Evolutionary conservation across 2,329 filamentous ascomycete genomes (phyloP), one percentile per base, ranked within the genome.

Genomic region (Pleomassaria siparia): DNA sequence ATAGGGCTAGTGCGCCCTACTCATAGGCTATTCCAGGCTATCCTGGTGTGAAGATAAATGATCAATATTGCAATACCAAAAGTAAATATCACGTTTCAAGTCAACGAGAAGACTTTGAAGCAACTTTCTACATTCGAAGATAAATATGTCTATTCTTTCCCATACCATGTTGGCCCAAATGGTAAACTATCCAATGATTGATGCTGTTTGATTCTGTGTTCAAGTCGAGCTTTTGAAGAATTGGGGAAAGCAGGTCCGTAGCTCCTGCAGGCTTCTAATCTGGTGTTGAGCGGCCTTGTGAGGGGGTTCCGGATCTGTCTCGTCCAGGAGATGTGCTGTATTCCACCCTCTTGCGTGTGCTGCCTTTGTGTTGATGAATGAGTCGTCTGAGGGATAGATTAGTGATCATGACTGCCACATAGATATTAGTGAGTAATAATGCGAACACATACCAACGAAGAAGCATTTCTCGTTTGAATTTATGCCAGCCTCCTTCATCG

Each of bases 281-380:
- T 91, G 86, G 67, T 88, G 83, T 60, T 88, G 82, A 29, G 86
- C 86, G 4, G 87, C 86, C 50, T 80, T 83, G 4, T 76, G 79
- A 18, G 72, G 70, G 2, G 91, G 91, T 9, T 79, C 68, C 13
- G 80, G 74, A 26, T 90, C 77, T 6, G 80, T 82, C 28, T 88
- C 84, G 66, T 97, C 94, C 5, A 97, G 84, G 18, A 96, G 79
- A 71, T 97, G 94, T 5, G 82, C 88, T 0, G 87, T 84, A 11
- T 83, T 89, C 94, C 94, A 99, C 16, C 94, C 94, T 53, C 91
- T 80, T 26, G 83, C 82, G 55, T 87, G 80, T 0, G 91, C 89
- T 52, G 85, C 85, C 55, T 78, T 81, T 68, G 89, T 95, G 66
- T 99, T 99, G 54, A 85, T 71, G 48, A 83, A 84, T 0, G 91